Base-by-base conservation (phyloP, 257 asterid species). In the Echium plantagineum region DNA sequence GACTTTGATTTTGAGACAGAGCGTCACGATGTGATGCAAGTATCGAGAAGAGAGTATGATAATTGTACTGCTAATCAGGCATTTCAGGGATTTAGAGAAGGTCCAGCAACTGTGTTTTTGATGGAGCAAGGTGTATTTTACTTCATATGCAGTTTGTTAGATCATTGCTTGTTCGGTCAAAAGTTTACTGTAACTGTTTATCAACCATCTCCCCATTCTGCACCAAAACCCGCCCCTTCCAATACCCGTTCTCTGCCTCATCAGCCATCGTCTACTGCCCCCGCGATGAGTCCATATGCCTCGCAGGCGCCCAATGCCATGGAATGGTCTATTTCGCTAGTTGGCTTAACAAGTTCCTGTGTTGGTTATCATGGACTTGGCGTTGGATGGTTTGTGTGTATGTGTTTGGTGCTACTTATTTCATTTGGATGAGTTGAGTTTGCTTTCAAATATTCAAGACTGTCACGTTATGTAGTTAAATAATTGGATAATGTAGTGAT, bases 1-100 rank as follows among this genome's bases (percentile, higher is more conserved):
- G 87, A 71, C 72, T 87, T 87, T 62, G 85, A 80, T 24, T 87
- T 84, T 60, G 82, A 77, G 52, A 75, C 84, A 0, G 84, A 74
- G 20, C 58, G 75, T 24, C 81, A 84, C 71, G 58, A 82, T 55
- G 83, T 82, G 67, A 74, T 75, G 54, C 72, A 82, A 67, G 94
- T 87, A 10, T 74, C 86, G 35, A 64, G 75, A 57, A 75, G 84
- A 24, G 89, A 72, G 8, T 81, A 63, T 57, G 86, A 66, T 3
- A 21, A 20, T 56, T 84, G 96, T 75, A 81, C 70, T 2, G 74
- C 78, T 13, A 17, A 84, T 47, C 76, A 79, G 5, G 64, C 87
- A 2, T 82, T 70, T 57, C 31, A 66, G 26, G 74, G 75, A 0
- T 70, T 77, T 60, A 52, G 48, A 65, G 85, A 82, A 19, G 94